Evolutionary conservation across 2,329 filamentous ascomycete species (phyloP).

Genomic region (Alternaria sp.): DNA sequence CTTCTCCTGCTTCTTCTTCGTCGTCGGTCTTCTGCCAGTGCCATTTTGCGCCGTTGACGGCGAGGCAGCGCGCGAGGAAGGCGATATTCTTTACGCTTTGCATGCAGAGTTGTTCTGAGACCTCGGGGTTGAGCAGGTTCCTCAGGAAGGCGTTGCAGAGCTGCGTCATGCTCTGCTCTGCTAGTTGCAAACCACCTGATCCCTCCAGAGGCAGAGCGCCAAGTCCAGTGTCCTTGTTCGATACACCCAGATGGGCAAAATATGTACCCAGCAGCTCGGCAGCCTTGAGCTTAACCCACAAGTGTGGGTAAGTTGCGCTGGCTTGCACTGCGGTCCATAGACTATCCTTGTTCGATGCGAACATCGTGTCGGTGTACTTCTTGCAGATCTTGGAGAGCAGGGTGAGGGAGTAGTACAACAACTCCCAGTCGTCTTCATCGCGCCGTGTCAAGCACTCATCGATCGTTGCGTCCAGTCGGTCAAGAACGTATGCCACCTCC

Average conservation of each 20-base stretch:
- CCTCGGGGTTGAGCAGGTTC: constrained; percentile 66
- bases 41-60: constrained; percentile 62
- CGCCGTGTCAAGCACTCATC: constrained; percentile 59
- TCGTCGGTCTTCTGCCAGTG: constrained; percentile 53
- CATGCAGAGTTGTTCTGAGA: constrained; percentile 76
- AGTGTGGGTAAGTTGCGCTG: constrained; percentile 74
- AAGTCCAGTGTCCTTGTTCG: constrained; percentile 61
- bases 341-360: constrained; percentile 65
- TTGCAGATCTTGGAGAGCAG: constrained; percentile 72
- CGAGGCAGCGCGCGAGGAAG: constrained; percentile 74
- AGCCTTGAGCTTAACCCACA: constrained; percentile 77
- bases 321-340: constrained; percentile 75
- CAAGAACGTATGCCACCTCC: constrained; percentile 67
- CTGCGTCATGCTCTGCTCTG: constrained; percentile 67
- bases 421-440: constrained; percentile 68
- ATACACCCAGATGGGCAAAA: constrained; percentile 77
- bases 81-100: constrained; percentile 82
- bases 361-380: constrained; percentile 67
- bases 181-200: constrained; percentile 73
- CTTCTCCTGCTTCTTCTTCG: constrained; percentile 47
- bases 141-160: constrained; percentile 63
- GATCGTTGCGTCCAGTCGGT: constrained; percentile 58
- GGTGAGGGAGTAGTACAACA: constrained; percentile 75
- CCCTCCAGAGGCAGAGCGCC: constrained; percentile 68
- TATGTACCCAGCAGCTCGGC: constrained; percentile 77